Base-by-base conservation (phyloP, 2,329 filamentous ascomycete genomes). In the Teratosphaeria pseudoeucalypti region DNA sequence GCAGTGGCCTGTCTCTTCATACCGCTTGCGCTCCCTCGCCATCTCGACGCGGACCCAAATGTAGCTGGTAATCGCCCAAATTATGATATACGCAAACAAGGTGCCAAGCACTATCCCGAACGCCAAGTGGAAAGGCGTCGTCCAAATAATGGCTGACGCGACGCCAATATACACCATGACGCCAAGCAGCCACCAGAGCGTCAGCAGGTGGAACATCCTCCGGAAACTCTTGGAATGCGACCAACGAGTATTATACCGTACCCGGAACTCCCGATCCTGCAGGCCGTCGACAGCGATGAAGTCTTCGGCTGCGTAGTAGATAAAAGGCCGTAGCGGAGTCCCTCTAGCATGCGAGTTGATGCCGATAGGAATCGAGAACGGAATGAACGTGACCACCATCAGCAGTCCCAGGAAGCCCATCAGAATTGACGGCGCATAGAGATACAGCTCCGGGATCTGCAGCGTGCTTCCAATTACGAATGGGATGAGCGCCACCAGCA, bases 291-390 rank as follows among this genome's bases (percentile, higher is more conserved):
- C 69, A 2, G 69, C 69, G 54, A 71, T 67, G 58, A 71, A 71
- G 58, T 71, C 69, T 47, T 71, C 69, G 6, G 69, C 69, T 9
- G 69, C 69, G 61, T 70, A 71, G 62, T 70, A 71, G 57, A 71
- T 68, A 57, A 71, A 70, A 1, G 69, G 69, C 32, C 68, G 64
- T 19, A 70, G 59, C 7, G 57, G 56, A 1, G 67, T 63, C 1
- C 69, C 69, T 39, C 67, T 60, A 34, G 65, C 58, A n/a, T 70
- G 67, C 16, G 69, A 71, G 56, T 71, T 71, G 60, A 71, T 69
- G 32, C 67, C 67, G 57, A 70, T 65, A 0, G 69, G 69, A n/a
- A 70, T 58, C 14, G 63, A 67, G 66, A 71, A 66, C 1, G 69
- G 68, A n/a, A 65, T 47, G 23, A 67, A 59, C 12, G 67, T 70